Evolutionary conservation across 371 early-diverging fungal species (phyloP).

Genomic region (Zopfochytrium polystomum): DNA sequence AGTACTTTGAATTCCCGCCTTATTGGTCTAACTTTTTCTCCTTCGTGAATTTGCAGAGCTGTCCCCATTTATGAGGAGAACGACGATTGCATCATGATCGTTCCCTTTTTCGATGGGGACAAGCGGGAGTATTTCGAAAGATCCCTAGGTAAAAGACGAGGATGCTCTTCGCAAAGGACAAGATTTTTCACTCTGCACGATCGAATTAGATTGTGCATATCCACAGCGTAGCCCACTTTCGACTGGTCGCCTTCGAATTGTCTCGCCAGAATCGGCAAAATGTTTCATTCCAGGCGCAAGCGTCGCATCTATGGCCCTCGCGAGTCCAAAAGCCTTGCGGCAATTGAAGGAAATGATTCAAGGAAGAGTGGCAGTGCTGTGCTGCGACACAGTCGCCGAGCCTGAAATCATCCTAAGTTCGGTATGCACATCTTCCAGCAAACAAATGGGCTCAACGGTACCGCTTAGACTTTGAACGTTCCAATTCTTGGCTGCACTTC

Average conservation of each 20-base stretch:
- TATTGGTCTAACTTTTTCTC: not conserved
- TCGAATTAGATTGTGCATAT: constrained; percentile 17
- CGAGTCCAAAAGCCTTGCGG: constrained; percentile 25
- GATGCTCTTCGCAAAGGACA: not conserved
- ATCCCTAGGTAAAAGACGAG: constrained; percentile 24
- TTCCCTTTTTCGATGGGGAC: constrained; percentile 26
- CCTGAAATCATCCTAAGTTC: constrained; percentile 35
- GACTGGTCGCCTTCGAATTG: constrained; percentile 23
- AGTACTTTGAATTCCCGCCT: not conserved
- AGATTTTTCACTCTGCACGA: not conserved
- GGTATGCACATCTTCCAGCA: constrained; percentile 16
- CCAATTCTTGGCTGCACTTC: constrained; percentile 33
- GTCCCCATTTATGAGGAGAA: constrained; percentile 11
- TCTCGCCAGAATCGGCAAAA: constrained; percentile 30
- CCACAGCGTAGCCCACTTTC: constrained; percentile 32
- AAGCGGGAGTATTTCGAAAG: constrained; percentile 20
- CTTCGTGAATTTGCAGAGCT: constrained; percentile 8
- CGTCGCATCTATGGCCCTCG: constrained; percentile 27
- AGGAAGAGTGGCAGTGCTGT: constrained; percentile 20
- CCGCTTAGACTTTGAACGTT: constrained; percentile 16
- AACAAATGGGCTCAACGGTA: too few species aligned
- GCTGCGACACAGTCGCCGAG: constrained; percentile 30
- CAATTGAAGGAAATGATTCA: constrained; percentile 26
- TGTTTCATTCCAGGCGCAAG: constrained; percentile 26
- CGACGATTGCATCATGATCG: constrained; percentile 26